Evolutionary conservation across 2,329 filamentous ascomycete genomes (phyloP).

Genomic region (Aspergillus niger): DNA sequence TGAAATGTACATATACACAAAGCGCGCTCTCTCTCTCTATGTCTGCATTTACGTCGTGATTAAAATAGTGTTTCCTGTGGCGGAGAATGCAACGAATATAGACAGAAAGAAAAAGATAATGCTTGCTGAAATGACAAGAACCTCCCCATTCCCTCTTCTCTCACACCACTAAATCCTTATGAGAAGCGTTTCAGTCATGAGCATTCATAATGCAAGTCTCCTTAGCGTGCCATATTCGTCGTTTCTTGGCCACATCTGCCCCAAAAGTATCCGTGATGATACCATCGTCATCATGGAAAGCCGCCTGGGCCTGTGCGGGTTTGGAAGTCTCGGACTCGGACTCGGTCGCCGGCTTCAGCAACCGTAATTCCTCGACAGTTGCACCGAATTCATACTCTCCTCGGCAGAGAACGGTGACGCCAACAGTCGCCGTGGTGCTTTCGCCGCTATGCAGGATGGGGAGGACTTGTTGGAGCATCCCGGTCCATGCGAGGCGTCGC

Average conservation of each 20-base stretch:
- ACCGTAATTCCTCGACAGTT: conserved; percentile 75
- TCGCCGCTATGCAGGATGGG: conserved; percentile 62
- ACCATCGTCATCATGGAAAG: conserved; percentile 29
- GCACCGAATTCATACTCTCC: conserved; percentile 82
- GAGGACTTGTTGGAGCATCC: conserved; percentile 74
- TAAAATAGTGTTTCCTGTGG: neutral
- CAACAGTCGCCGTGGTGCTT: conserved; percentile 64
- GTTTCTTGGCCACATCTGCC: conserved; percentile 40
- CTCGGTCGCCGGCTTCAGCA: conserved; percentile 39
- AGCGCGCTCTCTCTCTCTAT: neutral
- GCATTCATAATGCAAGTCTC: conserved; percentile 50
- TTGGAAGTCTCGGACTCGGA: conserved; percentile 16
- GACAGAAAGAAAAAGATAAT: neutral
- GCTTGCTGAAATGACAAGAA: neutral
- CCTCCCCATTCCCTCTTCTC: neutral
- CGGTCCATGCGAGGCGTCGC: conserved; percentile 81
- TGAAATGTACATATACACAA: neutral
- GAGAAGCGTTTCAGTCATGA: conserved; percentile 25
- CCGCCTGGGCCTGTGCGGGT: conserved; percentile 6
- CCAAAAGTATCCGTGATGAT: conserved; percentile 42
- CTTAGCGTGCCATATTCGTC: conserved; percentile 49
- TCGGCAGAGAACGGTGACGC: conserved; percentile 72
- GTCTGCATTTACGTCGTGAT: conserved; percentile 1
- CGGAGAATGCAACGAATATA: neutral
- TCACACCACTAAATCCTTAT: neutral